Evolutionary conservation across 169 alveolate genomes (phyloP).

Genomic region (Plasmodium chabaudi): DNA sequence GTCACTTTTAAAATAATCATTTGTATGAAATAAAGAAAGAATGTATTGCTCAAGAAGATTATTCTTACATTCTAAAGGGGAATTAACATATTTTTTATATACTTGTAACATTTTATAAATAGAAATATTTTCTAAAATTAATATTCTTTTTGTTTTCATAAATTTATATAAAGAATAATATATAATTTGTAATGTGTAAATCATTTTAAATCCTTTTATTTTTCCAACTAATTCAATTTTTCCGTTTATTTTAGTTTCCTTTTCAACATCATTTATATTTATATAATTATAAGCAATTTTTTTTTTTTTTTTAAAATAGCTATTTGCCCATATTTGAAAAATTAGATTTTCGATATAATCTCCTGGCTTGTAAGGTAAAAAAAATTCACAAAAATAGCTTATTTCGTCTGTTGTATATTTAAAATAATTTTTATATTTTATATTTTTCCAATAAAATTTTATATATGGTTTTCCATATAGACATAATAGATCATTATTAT

Average conservation of each 20-base stretch:
- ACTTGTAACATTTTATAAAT: constrained; percentile 66
- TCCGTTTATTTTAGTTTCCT: constrained; percentile 39
- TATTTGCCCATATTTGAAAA: constrained; percentile 54
- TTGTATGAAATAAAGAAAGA: constrained; percentile 24
- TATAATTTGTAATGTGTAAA: constrained; percentile 45
- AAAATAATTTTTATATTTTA: constrained; percentile 47
- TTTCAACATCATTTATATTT: constrained; percentile 58
- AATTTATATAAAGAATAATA: constrained; percentile 28
- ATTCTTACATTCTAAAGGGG: background rate
- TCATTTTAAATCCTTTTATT: constrained; percentile 56
- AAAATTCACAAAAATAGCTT: constrained; percentile 51
- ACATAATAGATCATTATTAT: constrained; percentile 5
- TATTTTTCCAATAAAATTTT: constrained; percentile 52
- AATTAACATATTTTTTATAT: constrained; percentile 17
- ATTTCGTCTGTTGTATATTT: constrained; percentile 30
- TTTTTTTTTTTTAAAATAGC: constrained; percentile 35
- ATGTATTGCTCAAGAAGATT: constrained; percentile 30
- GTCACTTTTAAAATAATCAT: constrained; percentile 14
- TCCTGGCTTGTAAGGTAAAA: constrained; percentile 44
- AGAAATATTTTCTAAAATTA: constrained; percentile 45
- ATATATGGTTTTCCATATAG: constrained; percentile 47
- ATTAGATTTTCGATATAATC: constrained; percentile 46
- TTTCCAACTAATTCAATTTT: constrained; percentile 50
- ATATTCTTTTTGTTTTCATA: constrained; percentile 30
- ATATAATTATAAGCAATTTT: constrained; percentile 55